phyloP scores from a whole-genome alignment of 352 stramenopile genomes.

The Globisporangium cystogenes region DNA sequence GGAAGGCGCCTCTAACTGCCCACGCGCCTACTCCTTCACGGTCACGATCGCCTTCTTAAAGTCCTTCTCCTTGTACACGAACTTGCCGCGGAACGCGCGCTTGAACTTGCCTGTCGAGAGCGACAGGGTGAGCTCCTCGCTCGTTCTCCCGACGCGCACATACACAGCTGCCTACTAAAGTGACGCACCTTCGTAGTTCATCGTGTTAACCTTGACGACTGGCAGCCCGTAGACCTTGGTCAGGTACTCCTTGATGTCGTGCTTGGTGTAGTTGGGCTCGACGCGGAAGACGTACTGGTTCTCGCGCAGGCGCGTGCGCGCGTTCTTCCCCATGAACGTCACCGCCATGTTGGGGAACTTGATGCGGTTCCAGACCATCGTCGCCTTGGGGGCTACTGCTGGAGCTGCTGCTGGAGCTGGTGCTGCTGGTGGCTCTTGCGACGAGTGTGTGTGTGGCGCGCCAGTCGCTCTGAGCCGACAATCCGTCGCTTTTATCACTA shows the following conservation, averaged over 20 bases:
- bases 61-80: slow-evolving; percentile 91
- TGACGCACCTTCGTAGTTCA: slow-evolving; percentile 91
- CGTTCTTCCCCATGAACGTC: slow-evolving; percentile 85
- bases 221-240: slow-evolving; percentile 95
- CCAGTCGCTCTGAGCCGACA: not conserved
- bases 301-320: slow-evolving; percentile 60
- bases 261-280: slow-evolving; percentile 94
- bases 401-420: slow-evolving; percentile 11
- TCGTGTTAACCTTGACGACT: slow-evolving; percentile 93
- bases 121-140: not conserved
- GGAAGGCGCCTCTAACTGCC: not conserved
- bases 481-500: not conserved
- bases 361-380: slow-evolving; percentile 81
- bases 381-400: no score
- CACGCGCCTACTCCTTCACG: slow-evolving; percentile 56
- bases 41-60: slow-evolving; percentile 93
- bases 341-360: slow-evolving; percentile 87
- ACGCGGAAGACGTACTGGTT: slow-evolving; percentile 92
- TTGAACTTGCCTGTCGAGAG: slow-evolving; percentile 83
- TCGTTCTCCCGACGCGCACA: not conserved
- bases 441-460: not conserved
- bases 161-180: no score
- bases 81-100: slow-evolving; percentile 72
- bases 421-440: not conserved
- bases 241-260: slow-evolving; percentile 97